phyloP scores from a whole-genome alignment of 768 basidiomycete genomes.

The Russula sp. region DNA sequence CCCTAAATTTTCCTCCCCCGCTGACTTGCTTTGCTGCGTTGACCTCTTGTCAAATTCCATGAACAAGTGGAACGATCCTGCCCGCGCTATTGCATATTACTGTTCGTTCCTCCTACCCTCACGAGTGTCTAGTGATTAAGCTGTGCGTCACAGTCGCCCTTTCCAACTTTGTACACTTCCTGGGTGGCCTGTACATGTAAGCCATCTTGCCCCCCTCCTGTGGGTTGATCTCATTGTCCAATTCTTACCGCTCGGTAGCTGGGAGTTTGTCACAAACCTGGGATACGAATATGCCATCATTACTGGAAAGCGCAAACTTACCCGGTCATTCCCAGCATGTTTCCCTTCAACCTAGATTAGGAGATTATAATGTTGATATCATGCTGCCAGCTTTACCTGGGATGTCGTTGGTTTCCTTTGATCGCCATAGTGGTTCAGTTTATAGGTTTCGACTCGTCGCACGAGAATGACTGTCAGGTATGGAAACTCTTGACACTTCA shows the following conservation, averaged over 20 bases:
- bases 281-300: slow-evolving; percentile 6
- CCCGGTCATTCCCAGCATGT: slow-evolving; percentile 16
- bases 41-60: background rate
- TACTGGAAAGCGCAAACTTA: background rate
- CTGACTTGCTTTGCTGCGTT: background rate
- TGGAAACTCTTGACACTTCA: background rate
- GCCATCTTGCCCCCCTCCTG: background rate
- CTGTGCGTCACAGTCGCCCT: background rate
- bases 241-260: background rate
- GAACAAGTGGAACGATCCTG: background rate
- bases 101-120: background rate
- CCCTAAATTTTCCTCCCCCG: too few relatives aligned
- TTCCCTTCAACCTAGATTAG: background rate
- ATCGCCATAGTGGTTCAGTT: background rate
- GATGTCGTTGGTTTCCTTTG: background rate
- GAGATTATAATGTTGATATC: background rate
- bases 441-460: background rate
- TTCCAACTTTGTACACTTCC: background rate
- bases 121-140: background rate
- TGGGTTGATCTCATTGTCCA: too few relatives aligned
- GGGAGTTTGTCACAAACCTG: slow-evolving; percentile 13
- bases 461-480: background rate
- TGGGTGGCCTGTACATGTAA: slow-evolving; percentile 18
- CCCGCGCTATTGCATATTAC: background rate
- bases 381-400: background rate